Percentiles rank a stretch among this genome's conserved stretches.
These are phyloP conservation scores for Plantago ovata DNA, from an alignment of 257 asterid genomes.

Conservation along the genomic window DNA sequence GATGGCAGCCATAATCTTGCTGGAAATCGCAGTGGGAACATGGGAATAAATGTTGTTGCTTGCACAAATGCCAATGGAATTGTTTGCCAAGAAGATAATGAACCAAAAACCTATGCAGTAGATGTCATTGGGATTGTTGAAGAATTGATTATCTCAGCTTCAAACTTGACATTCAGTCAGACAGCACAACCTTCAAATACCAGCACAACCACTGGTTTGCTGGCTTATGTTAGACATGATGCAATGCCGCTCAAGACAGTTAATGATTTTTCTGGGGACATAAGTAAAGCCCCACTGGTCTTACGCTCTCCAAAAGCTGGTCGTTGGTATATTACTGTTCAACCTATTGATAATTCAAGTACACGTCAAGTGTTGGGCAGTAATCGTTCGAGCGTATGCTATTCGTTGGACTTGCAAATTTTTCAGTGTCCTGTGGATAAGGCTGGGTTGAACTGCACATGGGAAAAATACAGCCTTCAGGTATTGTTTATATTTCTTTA, in stretches of 20 bases:
- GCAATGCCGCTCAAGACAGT: conserved; percentile 44
- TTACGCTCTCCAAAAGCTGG: conserved; percentile 73
- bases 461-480: conserved; percentile 72
- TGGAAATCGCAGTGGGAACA: conserved; percentile 22
- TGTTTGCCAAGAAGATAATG: conserved; percentile 49
- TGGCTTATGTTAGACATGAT: conserved; percentile 66
- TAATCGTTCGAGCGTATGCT: conserved; percentile 43
- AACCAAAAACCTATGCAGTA: conserved; percentile 41
- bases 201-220: conserved; percentile 32
- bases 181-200: conserved; percentile 34
- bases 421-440: conserved; percentile 69
- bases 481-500: conserved; percentile 37
- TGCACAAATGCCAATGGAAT: conserved; percentile 52
- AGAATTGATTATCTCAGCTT: conserved; percentile 45
- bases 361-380: conserved; percentile 23
- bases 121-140: conserved; percentile 64
- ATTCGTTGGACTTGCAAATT: conserved; percentile 62
- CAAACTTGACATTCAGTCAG: conserved; percentile 42
- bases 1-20: conserved; percentile 34
- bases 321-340: conserved; percentile 70
- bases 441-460: conserved; percentile 86
- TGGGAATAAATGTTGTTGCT: conserved; percentile 33
- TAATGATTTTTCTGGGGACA: conserved; percentile 71
- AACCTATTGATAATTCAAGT: conserved; percentile 40
- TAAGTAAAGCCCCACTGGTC: conserved; percentile 55